A percentile compares a stretch with the other conserved stretches of the same genome.
These are phyloP conservation scores for Alloascoidea africana DNA, from an alignment of 805 yeast genomes.

Conservation along the genomic window DNA sequence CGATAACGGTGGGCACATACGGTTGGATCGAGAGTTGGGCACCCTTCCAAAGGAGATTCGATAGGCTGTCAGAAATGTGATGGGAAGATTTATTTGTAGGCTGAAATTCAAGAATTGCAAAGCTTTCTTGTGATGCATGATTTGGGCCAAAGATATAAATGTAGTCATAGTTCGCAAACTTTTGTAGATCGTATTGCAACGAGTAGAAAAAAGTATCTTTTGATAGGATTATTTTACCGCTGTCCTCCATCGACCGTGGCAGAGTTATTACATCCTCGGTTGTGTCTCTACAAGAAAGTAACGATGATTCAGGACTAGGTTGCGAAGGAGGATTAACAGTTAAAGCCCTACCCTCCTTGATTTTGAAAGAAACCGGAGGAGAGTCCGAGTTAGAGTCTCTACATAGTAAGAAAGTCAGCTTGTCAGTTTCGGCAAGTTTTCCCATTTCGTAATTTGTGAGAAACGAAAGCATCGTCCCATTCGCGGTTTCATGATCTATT, in stretches of 20 bases:
- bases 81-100: conserved; percentile 14
- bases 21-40: conserved; percentile 22
- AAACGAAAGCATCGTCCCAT: too few relatives aligned
- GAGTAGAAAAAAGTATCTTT: conserved; percentile 31
- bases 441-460: too few relatives aligned
- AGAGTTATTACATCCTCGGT: conserved; percentile 21
- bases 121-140: conserved; percentile 11
- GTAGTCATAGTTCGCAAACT: conserved; percentile 29
- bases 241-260: conserved; percentile 33
- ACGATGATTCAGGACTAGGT: conserved; percentile 2
- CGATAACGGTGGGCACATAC: conserved; percentile 27
- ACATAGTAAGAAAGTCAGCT: too few relatives aligned
- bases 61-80: conserved; percentile 8
- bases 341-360: too few relatives aligned
- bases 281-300: conserved; percentile 27
- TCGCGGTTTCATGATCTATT: too few relatives aligned
- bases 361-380: too few relatives aligned
- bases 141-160: conserved; percentile 29
- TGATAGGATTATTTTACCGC: conserved; percentile 30
- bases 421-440: too few relatives aligned
- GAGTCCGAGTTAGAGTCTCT: too few relatives aligned
- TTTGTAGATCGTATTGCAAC: conserved; percentile 23
- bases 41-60: conserved; percentile 11
- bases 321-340: conserved; percentile 2
- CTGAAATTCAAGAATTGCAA: conserved; percentile 14